Base-by-base conservation (phyloP, 2,329 filamentous ascomycete species). In the Colletotrichum abscissum region DNA sequence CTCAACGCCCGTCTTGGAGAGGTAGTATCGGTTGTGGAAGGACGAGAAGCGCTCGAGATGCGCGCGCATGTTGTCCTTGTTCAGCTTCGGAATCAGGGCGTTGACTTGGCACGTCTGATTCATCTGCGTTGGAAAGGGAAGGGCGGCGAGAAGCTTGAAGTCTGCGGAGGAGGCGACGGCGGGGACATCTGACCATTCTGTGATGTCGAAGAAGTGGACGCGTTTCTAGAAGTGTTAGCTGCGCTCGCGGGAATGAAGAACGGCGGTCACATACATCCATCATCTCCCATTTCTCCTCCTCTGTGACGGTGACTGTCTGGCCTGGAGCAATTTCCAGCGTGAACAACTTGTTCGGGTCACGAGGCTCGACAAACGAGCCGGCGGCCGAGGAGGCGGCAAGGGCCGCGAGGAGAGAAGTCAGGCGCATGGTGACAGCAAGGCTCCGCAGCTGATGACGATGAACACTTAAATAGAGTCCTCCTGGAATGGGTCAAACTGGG, bases 21-120 rank as follows among this genome's bases (percentile, higher is more conserved):
- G 89, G 82, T 92, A 93, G 82, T 92, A 93, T 64, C 92, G 86
- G 9, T 91, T 93, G 79, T 92, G 89, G 83, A 93, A 93, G 49
- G 85, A 85, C 0, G 90, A 91, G 77, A 93, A 92, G 12, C 86
- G 89, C 75, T 93, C 76, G 22, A 81, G 42, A 5, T 66, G 65
- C 16, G 55, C 49, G 16, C 59, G 64, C 59, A 74, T 72, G 28
- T 65, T 67, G n/a, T 67, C 59, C 42, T 60, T 69, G 59, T 42
- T 63, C 4, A 76, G 67, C 65, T 70, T 73, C 19, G 69, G 42
- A 22, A 60, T 63, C 5, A 75, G 69, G 28, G 72, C 68, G 22
- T 76, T 60, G 54, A 78, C 76, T 38, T 74, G 72, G 57, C 54
- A 60, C 33, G 70, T 72, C 55, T 78, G 76, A 33, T 75, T 68